These are phyloP conservation scores for Trichoderma atrobrunneum DNA, from an alignment of 2,329 filamentous ascomycete species.

Conservation along the genomic window DNA sequence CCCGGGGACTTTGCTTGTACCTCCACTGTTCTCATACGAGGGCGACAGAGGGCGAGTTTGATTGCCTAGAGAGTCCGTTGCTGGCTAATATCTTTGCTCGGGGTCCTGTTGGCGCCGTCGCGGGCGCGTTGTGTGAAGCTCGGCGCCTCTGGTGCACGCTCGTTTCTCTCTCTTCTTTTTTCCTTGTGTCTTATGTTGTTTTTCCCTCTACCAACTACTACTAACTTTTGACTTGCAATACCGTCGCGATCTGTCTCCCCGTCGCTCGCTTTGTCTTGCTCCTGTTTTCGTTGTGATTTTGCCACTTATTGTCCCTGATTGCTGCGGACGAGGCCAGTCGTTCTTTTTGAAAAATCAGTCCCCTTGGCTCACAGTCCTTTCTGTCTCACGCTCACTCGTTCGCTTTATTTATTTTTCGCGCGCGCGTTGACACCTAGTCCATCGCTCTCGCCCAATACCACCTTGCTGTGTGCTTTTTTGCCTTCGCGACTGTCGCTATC, in stretches of 20 bases:
- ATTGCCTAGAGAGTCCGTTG: background rate
- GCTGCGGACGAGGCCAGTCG: constrained; percentile 1
- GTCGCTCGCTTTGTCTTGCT: constrained; percentile 11
- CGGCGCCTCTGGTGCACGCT: constrained; percentile 1
- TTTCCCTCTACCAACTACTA: background rate
- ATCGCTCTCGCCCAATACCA: constrained; percentile 4
- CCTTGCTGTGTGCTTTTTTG: background rate
- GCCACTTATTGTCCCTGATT: background rate
- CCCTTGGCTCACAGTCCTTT: constrained; percentile 9
- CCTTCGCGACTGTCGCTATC: background rate
- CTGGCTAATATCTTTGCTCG: background rate
- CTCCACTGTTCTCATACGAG: background rate
- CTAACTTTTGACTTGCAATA: background rate
- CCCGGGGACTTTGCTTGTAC: background rate
- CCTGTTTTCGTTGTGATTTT: background rate
- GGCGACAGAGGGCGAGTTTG: background rate
- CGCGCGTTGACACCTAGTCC: background rate
- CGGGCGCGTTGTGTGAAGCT: constrained; percentile 5
- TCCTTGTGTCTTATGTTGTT: background rate
- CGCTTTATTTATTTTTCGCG: background rate
- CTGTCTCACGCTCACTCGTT: background rate
- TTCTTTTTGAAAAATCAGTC: background rate
- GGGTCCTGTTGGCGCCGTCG: background rate
- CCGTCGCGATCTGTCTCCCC: background rate
- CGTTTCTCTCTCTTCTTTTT: background rate